These are phyloP conservation scores for Capsicum chinense DNA, from an alignment of 257 asterid species.

Conservation along the genomic window DNA sequence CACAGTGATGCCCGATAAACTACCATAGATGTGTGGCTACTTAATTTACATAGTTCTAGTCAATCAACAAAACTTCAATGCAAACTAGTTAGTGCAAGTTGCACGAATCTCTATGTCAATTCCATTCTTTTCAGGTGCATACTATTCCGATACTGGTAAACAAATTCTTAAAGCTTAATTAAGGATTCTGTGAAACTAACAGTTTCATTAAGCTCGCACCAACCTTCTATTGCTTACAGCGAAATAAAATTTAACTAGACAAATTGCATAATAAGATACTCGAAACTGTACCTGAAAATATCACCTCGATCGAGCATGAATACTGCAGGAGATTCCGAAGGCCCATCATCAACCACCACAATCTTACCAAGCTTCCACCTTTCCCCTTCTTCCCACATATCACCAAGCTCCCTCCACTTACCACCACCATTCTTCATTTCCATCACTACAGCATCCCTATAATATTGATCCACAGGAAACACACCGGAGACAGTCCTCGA, in stretches of 20 bases:
- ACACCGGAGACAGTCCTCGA: constrained; percentile 82
- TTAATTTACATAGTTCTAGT: neutral
- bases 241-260: neutral
- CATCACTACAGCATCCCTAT: constrained; percentile 85
- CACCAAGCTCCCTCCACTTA: constrained; percentile 89
- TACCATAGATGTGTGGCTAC: neutral
- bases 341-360: constrained; percentile 61
- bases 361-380: constrained; percentile 75
- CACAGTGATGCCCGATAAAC: neutral
- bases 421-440: constrained; percentile 71
- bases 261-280: neutral
- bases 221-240: neutral
- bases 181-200: constrained; percentile 7
- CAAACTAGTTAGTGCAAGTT: neutral
- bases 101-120: neutral
- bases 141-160: neutral
- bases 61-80: neutral
- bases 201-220: neutral
- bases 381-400: constrained; percentile 97
- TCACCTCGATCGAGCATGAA: constrained; percentile 78
- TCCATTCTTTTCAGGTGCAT: neutral
- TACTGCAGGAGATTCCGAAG: constrained; percentile 53
- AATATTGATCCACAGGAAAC: constrained; percentile 88
- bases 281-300: constrained; percentile 65
- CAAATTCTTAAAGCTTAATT: neutral